phyloP scores from a whole-genome alignment of 2,329 filamentous ascomycete species.

The Exophiala phaeomuriformis region DNA sequence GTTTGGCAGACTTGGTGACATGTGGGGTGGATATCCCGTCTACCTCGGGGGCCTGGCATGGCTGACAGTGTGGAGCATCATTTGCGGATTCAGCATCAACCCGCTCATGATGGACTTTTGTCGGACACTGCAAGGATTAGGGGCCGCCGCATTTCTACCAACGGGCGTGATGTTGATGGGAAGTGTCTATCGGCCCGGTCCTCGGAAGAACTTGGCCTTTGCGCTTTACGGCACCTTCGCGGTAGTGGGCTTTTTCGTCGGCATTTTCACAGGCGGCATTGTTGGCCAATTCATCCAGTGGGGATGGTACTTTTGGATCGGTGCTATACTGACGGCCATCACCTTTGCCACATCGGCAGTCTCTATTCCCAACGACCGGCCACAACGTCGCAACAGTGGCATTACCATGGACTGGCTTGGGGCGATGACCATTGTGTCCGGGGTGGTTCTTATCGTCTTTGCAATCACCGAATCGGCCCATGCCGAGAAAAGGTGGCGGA shows the following conservation, averaged over 20 bases:
- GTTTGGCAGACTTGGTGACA: slow-evolving; percentile 52
- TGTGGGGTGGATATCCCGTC: slow-evolving; percentile 58
- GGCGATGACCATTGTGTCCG: slow-evolving; percentile 53
- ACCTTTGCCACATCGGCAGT: slow-evolving; percentile 42
- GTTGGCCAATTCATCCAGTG: slow-evolving; percentile 50
- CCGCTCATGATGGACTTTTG: slow-evolving; percentile 65
- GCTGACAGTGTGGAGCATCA: slow-evolving; percentile 61
- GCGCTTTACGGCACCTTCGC: slow-evolving; percentile 51
- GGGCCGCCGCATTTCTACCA: slow-evolving; percentile 63
- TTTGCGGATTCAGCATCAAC: slow-evolving; percentile 62
- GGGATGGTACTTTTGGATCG: slow-evolving; percentile 64
- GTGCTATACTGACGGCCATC: slow-evolving; percentile 46
- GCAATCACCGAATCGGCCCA: slow-evolving; percentile 67
- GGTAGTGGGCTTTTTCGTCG: slow-evolving; percentile 45
- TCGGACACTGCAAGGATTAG: slow-evolving; percentile 67
- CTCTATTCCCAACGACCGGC: slow-evolving; percentile 45
- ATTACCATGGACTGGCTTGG: slow-evolving; percentile 65
- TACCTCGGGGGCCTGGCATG: slow-evolving; percentile 56
- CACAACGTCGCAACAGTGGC: slow-evolving; percentile 32
- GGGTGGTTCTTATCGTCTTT: slow-evolving; percentile 63
- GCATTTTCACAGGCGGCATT: slow-evolving; percentile 59
- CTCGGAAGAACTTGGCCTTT: slow-evolving; percentile 61
- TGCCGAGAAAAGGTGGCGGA: slow-evolving; percentile 62
- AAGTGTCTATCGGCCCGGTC: slow-evolving; percentile 58
- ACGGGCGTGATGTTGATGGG: slow-evolving; percentile 61